Evolutionary conservation across 257 asterid species (phyloP), one percentile per base, ranked within the genome.

Genomic region (Oldenlandia corymbosa): DNA sequence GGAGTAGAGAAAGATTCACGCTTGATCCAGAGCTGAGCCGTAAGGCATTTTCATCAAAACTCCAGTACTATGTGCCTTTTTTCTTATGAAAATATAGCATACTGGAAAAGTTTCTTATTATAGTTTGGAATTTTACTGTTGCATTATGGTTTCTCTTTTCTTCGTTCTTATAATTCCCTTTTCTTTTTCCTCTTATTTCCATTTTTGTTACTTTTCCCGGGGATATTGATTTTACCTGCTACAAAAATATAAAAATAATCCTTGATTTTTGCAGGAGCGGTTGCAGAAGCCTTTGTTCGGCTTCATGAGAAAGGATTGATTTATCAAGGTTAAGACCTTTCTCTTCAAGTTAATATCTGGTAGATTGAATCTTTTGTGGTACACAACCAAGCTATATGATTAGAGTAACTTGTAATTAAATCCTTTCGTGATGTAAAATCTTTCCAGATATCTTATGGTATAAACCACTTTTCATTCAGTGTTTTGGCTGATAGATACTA

Each of bases 291-390:
- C 68, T 93, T 93, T 76, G 79, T 87, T 64, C 83, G 87, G 85
- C 99, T 93, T 80, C 95, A 93, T 31, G 97, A 93, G 76, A 93
- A 93, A 80, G 99, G 97, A 69, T 80, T 87, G 42, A 85, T 93
- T 63, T 93, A 93, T 85, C 99, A 84, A 86, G 99, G 97, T 90
- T 78, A 37, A 27, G 21, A 57, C 49, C 43, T 23, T 39, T 36
- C 41, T 49, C 51, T 20, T 65, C 39, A 43, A 31, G n/a, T 63
- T 31, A 4, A 30, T 7, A 10, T 46, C 9, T 7, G 36, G 30
- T 11, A 7, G 23, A 50, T 39, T 7, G 26, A 45, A 21, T 36
- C 46, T 18, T 43, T 32, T 48, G 20, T 26, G n/a, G 46, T 12
- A 18, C n/a, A 55, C 21, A 27, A 66, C 13, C 58, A 23, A 20